These are phyloP conservation scores for Boeremia lycopersici DNA, from an alignment of 2,329 filamentous ascomycete species.

Conservation along the genomic window DNA sequence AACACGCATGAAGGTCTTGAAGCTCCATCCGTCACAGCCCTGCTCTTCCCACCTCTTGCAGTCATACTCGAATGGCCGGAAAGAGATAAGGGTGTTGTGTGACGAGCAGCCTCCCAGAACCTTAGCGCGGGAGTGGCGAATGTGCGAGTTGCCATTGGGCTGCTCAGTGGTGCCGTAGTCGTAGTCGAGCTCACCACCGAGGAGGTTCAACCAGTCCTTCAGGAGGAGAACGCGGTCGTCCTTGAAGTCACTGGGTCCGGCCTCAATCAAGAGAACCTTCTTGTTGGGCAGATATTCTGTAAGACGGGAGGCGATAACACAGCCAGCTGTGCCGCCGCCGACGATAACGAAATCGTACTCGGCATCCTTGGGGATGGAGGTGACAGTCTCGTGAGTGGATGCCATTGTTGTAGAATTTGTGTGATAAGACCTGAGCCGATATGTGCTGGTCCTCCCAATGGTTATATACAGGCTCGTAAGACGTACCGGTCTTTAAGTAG, in stretches of 20 bases:
- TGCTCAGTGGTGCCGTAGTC: conserved; percentile 90
- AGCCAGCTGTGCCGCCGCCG: conserved; percentile 84
- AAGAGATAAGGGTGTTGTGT: conserved; percentile 93
- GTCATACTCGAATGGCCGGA: conserved; percentile 89
- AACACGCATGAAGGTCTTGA: conserved; percentile 80
- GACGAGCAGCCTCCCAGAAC: conserved; percentile 91
- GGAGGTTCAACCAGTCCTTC: conserved; percentile 82
- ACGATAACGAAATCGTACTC: conserved; percentile 83
- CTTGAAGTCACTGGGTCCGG: conserved; percentile 85
- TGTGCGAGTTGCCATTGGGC: conserved; percentile 88
- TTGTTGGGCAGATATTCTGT: conserved; percentile 84
- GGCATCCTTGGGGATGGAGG: conserved; percentile 67
- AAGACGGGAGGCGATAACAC: conserved; percentile 79
- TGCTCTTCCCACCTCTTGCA: conserved; percentile 81
- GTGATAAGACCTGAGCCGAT: conserved; percentile 2
- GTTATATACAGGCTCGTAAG: conserved; percentile 9
- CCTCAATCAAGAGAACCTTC: conserved; percentile 83
- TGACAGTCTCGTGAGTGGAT: conserved; percentile 61
- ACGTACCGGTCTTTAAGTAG: conserved; percentile 9
- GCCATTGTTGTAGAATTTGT: conserved; percentile 29
- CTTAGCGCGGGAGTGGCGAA: conserved; percentile 90
- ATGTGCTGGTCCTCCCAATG: conserved; percentile 1
- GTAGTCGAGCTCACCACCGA: conserved; percentile 87
- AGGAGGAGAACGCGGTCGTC: conserved; percentile 85
- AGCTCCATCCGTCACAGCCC: conserved; percentile 85